Percentiles rank a stretch among this genome's conserved stretches.
phyloP scores from a whole-genome alignment of 2,329 filamentous ascomycete species.

The Dendrostoma leiphaemia region DNA sequence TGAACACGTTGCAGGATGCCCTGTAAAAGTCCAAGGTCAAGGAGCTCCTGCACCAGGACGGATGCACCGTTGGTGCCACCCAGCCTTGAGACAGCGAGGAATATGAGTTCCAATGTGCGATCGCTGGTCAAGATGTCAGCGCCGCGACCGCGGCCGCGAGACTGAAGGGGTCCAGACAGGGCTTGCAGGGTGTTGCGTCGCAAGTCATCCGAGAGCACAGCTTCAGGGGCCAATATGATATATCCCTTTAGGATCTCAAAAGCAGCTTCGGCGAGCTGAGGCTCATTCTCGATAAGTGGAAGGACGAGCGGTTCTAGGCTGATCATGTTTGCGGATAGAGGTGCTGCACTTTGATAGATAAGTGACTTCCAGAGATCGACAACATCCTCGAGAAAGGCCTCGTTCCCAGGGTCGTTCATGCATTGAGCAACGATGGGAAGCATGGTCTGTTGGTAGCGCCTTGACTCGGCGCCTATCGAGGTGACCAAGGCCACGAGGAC shows the following conservation, averaged over 20 bases:
- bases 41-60: constrained; percentile 63
- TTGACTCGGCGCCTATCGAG: constrained; percentile 76
- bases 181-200: constrained; percentile 49
- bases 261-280: constrained; percentile 59
- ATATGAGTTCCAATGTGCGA: constrained; percentile 62
- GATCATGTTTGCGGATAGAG: constrained; percentile 61
- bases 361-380: constrained; percentile 85
- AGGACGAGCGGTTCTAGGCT: constrained; percentile 62
- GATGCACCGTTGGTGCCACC: constrained; percentile 61
- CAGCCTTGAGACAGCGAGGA: constrained; percentile 60
- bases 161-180: constrained; percentile 32
- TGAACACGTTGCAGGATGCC: constrained; percentile 66
- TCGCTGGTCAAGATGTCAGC: constrained; percentile 40
- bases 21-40: constrained; percentile 60
- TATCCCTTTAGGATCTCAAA: constrained; percentile 69
- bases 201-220: constrained; percentile 57
- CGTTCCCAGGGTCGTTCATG: constrained; percentile 36
- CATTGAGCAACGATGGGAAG: constrained; percentile 66
- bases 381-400: constrained; percentile 88
- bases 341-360: constrained; percentile 61
- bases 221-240: constrained; percentile 66
- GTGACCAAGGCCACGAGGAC: constrained; percentile 83
- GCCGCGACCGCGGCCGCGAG: constrained; percentile 4
- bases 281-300: constrained; percentile 64
- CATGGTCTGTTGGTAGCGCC: constrained; percentile 75